Evolutionary conservation across 148 eudicot species (phyloP), one percentile per base, ranked within the genome.

Genomic region (Rhododendron ovatum): DNA sequence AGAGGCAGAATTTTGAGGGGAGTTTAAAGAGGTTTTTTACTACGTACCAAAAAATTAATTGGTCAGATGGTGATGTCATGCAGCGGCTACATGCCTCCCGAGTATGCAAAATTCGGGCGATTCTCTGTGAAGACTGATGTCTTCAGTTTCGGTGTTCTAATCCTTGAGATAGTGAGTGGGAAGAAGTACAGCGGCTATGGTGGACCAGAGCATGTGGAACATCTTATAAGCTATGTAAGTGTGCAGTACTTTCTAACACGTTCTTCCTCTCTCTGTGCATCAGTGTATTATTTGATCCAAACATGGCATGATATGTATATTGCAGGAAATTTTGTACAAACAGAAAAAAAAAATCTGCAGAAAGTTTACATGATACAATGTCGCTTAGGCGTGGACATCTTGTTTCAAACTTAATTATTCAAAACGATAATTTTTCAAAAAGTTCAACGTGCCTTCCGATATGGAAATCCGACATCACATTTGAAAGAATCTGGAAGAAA

Each of bases 111-210:
- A 50, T 79, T 87, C 1, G 92, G 92, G 3, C 81, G 85, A 30
- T 88, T 89, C 57, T 92, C 93, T 0, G 33, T 86, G 18, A 90
- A 90, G 59, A 90, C 91, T 2, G 92, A 92, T 82, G 91, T 92
- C 7, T 92, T 90, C 30, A 92, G 90, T 18, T 92, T 89, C 18
- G 93, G 93, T 37, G 86, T 90, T 2, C 24, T 90, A 8, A 39
- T 90, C 37, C 74, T 92, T 61, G 91, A 92, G 84, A 92, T 92
- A 10, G 53, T 90, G 24, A 92, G 91, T 84, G 94, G 92, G 3
- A 82, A 86, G 71, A 92, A 41, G 89, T 89, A 84, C 45, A 85
- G 37, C 1, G 24, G 53, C 28, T 89, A 82, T 53, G 30, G 78
- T 2, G 24, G 59, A 7, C 28, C 67, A 17, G 86, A 86, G 18